Evolutionary conservation across 495 filamentous ascomycete species (phyloP), one percentile per base, ranked within the genome.

Genomic region (Stereocaulon alpinum): DNA sequence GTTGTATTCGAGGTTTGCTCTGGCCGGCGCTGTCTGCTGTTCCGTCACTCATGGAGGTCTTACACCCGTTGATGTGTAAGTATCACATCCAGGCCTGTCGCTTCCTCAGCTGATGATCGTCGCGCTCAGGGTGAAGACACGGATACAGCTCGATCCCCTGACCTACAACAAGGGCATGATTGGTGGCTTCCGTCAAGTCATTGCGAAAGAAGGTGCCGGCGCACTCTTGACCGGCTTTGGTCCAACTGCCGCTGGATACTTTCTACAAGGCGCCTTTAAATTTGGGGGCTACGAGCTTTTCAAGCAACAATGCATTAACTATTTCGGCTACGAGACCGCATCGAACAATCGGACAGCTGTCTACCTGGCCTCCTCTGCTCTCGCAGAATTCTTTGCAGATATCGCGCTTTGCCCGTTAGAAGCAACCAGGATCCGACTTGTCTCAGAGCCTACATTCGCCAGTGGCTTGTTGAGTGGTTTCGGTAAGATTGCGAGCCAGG

Each of bases 21-120:
- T 95, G 68, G 90, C 91, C 63, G 91, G 90, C 72, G 91, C 90
- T 64, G 77, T 94, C 76, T 95, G 91, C 84, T 96, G 91, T 74
- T 88, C 88, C 68, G 78, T 96, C 76, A 96, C 91, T 66, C 91
- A 96, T 79, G 91, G 91, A 68, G 84, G 80, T 68, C 81, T 95
- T 71, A 96, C 91, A 58, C 91, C 91, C 66, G 87, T 96, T 69
- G 91, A 96, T 85, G 91, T 96, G 91, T 96, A 89, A 78, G 91
- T 85, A 58, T n/a, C 45, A 56, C 50, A 10, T 45, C 37, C 7
- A 54, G 1, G 30, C 20, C 32, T 10, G n/a, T 47, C 15, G 45
- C 10, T 17, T 3, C 22, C 48, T 30, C 18, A 17, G 22, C 44
- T 58, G 10, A 64, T 40, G 10, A 66, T 73, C 55, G 72, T 71